These are phyloP conservation scores for Stemphylium beticola DNA, from an alignment of 2,329 filamentous ascomycete species.

Conservation along the genomic window DNA sequence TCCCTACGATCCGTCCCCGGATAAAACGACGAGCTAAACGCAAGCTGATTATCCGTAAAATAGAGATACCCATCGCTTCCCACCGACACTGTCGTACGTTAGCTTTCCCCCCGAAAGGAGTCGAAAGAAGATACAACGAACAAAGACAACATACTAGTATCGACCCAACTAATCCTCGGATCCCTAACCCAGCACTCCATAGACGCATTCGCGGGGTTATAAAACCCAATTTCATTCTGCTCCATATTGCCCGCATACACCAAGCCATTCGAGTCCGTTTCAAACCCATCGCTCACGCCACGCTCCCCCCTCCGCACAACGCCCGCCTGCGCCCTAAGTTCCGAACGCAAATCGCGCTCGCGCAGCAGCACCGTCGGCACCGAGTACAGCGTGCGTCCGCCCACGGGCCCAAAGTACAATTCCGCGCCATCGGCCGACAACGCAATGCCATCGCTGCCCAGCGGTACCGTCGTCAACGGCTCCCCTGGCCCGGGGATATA, in stretches of 20 bases:
- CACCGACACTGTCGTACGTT: slow-evolving; percentile 38
- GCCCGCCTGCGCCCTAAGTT: slow-evolving; percentile 53
- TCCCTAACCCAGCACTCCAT: slow-evolving; percentile 54
- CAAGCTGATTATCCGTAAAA: slow-evolving; percentile 61
- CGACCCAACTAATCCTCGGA: slow-evolving; percentile 57
- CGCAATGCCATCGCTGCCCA: slow-evolving; percentile 60
- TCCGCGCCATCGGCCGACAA: slow-evolving; percentile 57
- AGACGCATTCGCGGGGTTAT: slow-evolving; percentile 55
- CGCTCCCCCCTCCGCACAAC: slow-evolving; percentile 55
- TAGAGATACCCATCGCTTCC: slow-evolving; percentile 58
- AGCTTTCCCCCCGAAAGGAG: background rate
- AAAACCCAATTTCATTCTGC: slow-evolving; percentile 49
- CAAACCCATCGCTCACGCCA: slow-evolving; percentile 59
- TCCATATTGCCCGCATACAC: slow-evolving; percentile 60
- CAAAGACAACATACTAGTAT: slow-evolving; percentile 49
- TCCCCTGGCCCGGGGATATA: slow-evolving; percentile 44
- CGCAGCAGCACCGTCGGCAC: slow-evolving; percentile 54
- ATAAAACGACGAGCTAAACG: slow-evolving; percentile 44
- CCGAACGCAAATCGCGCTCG: slow-evolving; percentile 46
- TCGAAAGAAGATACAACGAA: too few relatives aligned
- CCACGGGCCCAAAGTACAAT: slow-evolving; percentile 56
- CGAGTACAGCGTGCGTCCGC: slow-evolving; percentile 53
- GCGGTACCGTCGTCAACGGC: slow-evolving; percentile 49
- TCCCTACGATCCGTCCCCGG: slow-evolving; percentile 53
- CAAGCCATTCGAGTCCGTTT: slow-evolving; percentile 58